phyloP scores from a whole-genome alignment of 306 rosid species.

The Cercis canadensis region DNA sequence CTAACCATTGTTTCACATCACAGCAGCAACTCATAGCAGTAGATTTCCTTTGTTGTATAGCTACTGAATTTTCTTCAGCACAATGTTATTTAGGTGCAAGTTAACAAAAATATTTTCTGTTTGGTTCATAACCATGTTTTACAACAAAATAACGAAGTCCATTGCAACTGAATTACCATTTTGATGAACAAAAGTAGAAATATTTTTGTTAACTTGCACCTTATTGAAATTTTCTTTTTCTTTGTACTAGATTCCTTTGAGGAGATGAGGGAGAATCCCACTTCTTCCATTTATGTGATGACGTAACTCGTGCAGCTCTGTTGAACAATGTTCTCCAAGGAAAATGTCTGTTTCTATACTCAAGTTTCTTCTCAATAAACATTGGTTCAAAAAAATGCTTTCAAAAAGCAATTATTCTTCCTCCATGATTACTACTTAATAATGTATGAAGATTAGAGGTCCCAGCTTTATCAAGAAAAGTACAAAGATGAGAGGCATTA shows the following conservation, averaged over 20 bases:
- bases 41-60: conserved; percentile 53
- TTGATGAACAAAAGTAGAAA: conserved; percentile 48
- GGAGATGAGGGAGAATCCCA: conserved; percentile 52
- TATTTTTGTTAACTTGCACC: conserved; percentile 58
- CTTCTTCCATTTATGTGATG: conserved; percentile 40
- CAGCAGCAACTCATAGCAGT: conserved; percentile 37
- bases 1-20: conserved; percentile 50
- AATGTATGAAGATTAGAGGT: not conserved
- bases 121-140: conserved; percentile 28
- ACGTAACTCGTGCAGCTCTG: conserved; percentile 43
- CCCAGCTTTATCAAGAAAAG: not conserved
- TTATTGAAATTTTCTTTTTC: conserved; percentile 27
- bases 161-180: conserved; percentile 27
- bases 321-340: conserved; percentile 32
- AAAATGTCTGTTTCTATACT: conserved; percentile 25
- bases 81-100: conserved; percentile 50
- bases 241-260: conserved; percentile 1
- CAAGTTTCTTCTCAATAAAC: conserved; percentile 22
- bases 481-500: not conserved
- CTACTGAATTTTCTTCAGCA: conserved; percentile 33
- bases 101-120: conserved; percentile 53
- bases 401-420: not conserved
- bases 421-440: not conserved
- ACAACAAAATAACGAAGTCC: conserved; percentile 2
- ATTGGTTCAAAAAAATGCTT: not conserved